phyloP scores from a whole-genome alignment of 2,329 filamentous ascomycete genomes.

The Fusarium hostae region DNA sequence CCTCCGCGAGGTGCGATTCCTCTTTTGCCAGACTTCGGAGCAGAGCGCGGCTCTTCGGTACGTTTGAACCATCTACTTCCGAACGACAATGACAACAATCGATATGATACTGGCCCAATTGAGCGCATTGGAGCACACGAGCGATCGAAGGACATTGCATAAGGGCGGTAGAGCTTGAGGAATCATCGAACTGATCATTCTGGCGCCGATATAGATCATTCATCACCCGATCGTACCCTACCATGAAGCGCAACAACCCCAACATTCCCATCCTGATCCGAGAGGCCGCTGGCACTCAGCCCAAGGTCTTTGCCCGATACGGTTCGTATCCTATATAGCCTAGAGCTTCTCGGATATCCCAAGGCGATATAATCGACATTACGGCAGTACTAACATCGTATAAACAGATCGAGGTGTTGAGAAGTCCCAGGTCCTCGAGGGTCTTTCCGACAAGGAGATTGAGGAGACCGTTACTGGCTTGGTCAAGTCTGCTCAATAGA shows the following conservation, averaged over 20 bases:
- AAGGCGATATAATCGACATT: background rate
- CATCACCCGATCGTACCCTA: slow-evolving; percentile 89
- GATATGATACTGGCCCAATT: slow-evolving; percentile 25
- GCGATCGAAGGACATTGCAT: background rate
- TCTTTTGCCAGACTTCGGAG: slow-evolving; percentile 95
- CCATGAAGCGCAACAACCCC: slow-evolving; percentile 99
- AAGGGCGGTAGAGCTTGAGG: background rate
- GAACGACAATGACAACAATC: slow-evolving; percentile 3
- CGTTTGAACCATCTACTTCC: slow-evolving; percentile 44
- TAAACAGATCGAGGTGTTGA: slow-evolving; percentile 66
- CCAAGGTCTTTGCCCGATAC: slow-evolving; percentile 91
- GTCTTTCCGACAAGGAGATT: slow-evolving; percentile 69
- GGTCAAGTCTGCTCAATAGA: slow-evolving; percentile 55
- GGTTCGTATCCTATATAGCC: slow-evolving; percentile 62
- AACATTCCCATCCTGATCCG: slow-evolving; percentile 92
- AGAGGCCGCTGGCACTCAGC: slow-evolving; percentile 86
- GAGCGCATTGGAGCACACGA: background rate
- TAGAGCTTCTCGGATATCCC: background rate
- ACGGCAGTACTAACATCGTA: slow-evolving; percentile 15
- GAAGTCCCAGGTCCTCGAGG: slow-evolving; percentile 68
- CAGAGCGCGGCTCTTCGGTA: slow-evolving; percentile 91
- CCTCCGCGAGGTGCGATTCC: slow-evolving; percentile 95
- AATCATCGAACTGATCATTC: slow-evolving; percentile 24
- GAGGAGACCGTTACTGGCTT: slow-evolving; percentile 67
- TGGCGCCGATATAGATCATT: slow-evolving; percentile 73